Percentiles rank a stretch among this genome's conserved stretches.
phyloP scores from a whole-genome alignment of 208 protist genomes.

The Leishmania major region DNA sequence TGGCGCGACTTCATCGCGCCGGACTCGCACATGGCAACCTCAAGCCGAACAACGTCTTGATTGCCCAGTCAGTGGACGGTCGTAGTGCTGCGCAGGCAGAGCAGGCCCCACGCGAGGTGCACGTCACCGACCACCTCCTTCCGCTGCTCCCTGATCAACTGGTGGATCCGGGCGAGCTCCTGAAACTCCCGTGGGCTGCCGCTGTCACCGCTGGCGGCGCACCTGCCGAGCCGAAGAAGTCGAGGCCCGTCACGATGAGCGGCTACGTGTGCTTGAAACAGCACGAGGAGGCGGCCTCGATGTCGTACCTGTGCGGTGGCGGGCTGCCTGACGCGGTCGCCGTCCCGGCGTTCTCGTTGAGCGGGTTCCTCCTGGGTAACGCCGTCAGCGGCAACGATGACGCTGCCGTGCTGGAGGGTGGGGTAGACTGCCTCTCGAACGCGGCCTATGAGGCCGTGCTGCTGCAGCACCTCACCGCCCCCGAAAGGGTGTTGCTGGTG shows the following conservation, averaged over 20 bases:
- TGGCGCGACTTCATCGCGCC: slow-evolving; percentile 20
- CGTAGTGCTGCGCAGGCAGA: no score
- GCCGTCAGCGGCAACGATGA: neutral
- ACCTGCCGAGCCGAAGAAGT: neutral
- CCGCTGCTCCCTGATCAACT: slow-evolving; percentile 26
- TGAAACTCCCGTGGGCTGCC: neutral
- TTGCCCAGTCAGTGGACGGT: slow-evolving; percentile 10
- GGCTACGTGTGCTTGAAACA: slow-evolving; percentile 35
- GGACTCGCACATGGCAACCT: slow-evolving; percentile 53
- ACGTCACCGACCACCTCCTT: slow-evolving; percentile 28
- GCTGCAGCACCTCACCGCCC: slow-evolving; percentile 35
- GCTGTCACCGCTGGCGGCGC: neutral
- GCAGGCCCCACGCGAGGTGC: slow-evolving; percentile 4
- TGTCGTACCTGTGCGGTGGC: slow-evolving; percentile 28
- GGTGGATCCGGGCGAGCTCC: slow-evolving; percentile 19
- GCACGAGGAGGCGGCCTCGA: slow-evolving; percentile 13
- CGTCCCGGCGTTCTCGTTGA: slow-evolving; percentile 21
- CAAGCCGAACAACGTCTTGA: slow-evolving; percentile 58
- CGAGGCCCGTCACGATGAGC: neutral
- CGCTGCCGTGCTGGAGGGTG: slow-evolving; percentile 8
- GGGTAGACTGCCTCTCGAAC: slow-evolving; percentile 19
- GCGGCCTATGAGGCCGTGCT: slow-evolving; percentile 22
- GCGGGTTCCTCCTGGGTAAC: slow-evolving; percentile 11
- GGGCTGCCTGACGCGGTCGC: neutral
- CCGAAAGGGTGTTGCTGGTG: slow-evolving; percentile 34